phyloP scores from a whole-genome alignment of 108 stramenopile species.

The Skeletonema menzelii region DNA sequence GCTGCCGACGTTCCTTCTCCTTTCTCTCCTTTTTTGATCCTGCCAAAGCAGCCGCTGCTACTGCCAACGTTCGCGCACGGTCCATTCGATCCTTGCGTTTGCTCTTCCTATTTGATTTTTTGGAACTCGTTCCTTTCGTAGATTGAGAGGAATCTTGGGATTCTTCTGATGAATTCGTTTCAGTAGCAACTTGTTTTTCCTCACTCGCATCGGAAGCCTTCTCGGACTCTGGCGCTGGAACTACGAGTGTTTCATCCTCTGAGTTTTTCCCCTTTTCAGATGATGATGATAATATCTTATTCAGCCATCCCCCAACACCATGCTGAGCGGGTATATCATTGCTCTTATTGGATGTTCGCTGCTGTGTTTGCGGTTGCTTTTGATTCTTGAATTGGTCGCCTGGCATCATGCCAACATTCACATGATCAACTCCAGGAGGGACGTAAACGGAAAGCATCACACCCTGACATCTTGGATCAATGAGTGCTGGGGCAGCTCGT shows the following conservation, averaged over 20 bases:
- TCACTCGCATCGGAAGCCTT: neutral
- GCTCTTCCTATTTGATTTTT: slow-evolving; percentile 50
- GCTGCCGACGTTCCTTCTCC: slow-evolving; percentile 19
- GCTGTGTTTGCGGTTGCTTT: slow-evolving; percentile 16
- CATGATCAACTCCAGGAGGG: slow-evolving; percentile 71
- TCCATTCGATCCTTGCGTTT: slow-evolving; percentile 47
- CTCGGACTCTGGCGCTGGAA: slow-evolving; percentile 2
- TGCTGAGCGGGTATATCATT: slow-evolving; percentile 37
- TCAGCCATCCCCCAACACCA: slow-evolving; percentile 76
- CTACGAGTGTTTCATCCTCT: slow-evolving; percentile 2
- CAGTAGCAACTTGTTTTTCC: slow-evolving; percentile 23
- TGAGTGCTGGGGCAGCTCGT: slow-evolving; percentile 85
- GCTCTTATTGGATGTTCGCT: slow-evolving; percentile 16
- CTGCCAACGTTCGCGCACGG: slow-evolving; percentile 60
- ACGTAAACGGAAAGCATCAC: slow-evolving; percentile 90
- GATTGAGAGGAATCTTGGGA: slow-evolving; percentile 8
- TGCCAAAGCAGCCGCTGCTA: slow-evolving; percentile 72
- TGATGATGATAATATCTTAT: slow-evolving; percentile 65
- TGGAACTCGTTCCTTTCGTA: slow-evolving; percentile 4
- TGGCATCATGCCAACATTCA: slow-evolving; percentile 68
- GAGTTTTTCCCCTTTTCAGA: slow-evolving; percentile 21
- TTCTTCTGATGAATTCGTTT: slow-evolving; percentile 8
- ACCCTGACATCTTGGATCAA: slow-evolving; percentile 89
- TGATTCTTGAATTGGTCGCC: slow-evolving; percentile 44
- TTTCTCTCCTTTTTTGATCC: slow-evolving; percentile 40